Base-by-base conservation (phyloP, 1,284 basidiomycete genomes). In the Puccinia novopanici region DNA sequence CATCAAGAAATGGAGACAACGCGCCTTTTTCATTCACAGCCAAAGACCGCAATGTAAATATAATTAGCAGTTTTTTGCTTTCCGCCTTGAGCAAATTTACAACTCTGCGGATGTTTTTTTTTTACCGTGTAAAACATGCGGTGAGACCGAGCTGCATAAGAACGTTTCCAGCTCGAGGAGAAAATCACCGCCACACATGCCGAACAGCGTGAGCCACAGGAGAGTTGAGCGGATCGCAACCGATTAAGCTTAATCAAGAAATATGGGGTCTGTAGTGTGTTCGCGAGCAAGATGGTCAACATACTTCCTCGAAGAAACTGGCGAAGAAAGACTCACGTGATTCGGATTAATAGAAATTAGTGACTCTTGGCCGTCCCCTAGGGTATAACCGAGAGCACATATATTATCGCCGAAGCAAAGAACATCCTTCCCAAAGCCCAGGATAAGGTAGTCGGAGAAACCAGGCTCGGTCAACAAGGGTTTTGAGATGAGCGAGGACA, bases 191-290 rank as follows among this genome's bases (percentile, higher is more conserved):
- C 75, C 94, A 88, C 92, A 88, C 87, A 92, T 91, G 82, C 93
- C 94, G 84, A 94, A 95, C 40, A 92, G 81, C 3, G 90, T 91
- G 91, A 95, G 93, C 87, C 94, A 93, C 83, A 92, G 80, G 10
- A 92, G 91, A 83, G 89, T 90, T 70, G 86, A 72, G 84, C 92
- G 88, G 65, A 93, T 85, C 83, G 90, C 90, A 22, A 88, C 86
- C 70, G 87, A 89, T 73, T 92, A 88, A 9, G 87, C 84, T 82
- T 90, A 89, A 54, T 88, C 83, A 82, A 90, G 84, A 17, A 87
- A 77, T 0, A 91, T 88, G 0, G 90, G 89, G 86, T 90, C 86
- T 82, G 90, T 90, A 40, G 89, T 86, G 12, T 91, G 89, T 52
- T 89, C 84, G 57, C 90, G 88, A 17, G 92, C 91, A 75, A 91